Base-by-base conservation (phyloP, 2,329 filamentous ascomycete genomes). In the Lasiodiplodia hormozganensis region DNA sequence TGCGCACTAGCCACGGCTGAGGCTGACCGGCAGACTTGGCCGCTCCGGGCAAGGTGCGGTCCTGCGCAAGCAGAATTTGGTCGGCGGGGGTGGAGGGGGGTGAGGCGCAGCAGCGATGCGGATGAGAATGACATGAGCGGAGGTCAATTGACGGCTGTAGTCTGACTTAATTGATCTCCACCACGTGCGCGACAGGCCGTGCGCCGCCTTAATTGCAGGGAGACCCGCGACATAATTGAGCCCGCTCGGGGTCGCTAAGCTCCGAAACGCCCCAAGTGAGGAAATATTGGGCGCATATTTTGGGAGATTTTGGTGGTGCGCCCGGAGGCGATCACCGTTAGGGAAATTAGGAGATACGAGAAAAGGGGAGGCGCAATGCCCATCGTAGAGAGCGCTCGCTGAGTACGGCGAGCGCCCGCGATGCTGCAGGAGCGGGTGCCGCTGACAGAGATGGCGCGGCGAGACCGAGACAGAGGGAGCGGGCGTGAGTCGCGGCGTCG, bases 1-100 rank as follows among this genome's bases (percentile, higher is more conserved):
- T 47, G 53, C 65, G 53, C 65, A 67, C 65, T 38, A 67, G 65
- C 65, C 65, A 67, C 65, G 65, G 65, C 65, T 67, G 65, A 67
- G 65, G 65, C 65, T 67, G 65, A 67, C 65, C 60, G 47, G 60
- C 12, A 51, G 58, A 23, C 58, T 47, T 49, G n/a, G 58, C 28
- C 60, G 43, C 43, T 47, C 34, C n/a, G n/a, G 60, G 60, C 43
- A 36, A 64, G 60, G 47, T 49, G 60, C 16, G 60, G 51, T 52
- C 60, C 60, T 64, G 51, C 36, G 28, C 47, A 38, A n/a, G 60
- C 43, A 34, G 60, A 52, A 64, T 38, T 38, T 51, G 60, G 60
- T 52, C 60, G 47, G 60, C 60, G 60, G 60, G 60, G 56, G 56
- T 40, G 38, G 56, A 60, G 36, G 36, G 53, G 58, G 60, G 11